Base-by-base conservation (phyloP, 495 filamentous ascomycete genomes). In the Podospora bellae-mahoneyi region DNA sequence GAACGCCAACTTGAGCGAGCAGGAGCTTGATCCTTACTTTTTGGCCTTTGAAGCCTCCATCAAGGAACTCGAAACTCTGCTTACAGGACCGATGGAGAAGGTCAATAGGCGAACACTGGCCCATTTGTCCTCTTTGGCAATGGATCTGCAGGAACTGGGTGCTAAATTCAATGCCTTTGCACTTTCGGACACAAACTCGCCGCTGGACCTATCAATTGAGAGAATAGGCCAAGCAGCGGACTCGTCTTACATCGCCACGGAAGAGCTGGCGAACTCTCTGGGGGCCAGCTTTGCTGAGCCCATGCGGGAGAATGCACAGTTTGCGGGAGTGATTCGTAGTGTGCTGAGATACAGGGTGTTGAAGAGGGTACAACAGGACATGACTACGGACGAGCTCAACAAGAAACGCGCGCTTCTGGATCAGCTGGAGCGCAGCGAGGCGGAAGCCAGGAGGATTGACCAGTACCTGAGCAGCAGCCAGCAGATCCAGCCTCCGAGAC, bases 121-220 rank as follows among this genome's bases (percentile, higher is more conserved):
- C 53, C 95, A 98, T 72, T 76, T 97, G 2, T 90, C 91, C 15
- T 86, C 89, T 2, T 79, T 97, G 58, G 91, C 90, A n/a, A 85
- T 92, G 1, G 95, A 98, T 74, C 85, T 98, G 54, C 91, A 92
- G 68, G 95, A 99, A 72, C 84, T 99, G 3, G 95, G 95, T 30
- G 94, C 93, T 18, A 84, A 92, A 30, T 97, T 94, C 77, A 99
- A 99, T 73, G 96, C 91, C n/a, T 98, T 98, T 77, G 95, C 95
- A 0, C 82, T 99, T 0, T 96, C 93, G 0, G 96, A 99, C 78
- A 91, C 91, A 66, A 92, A 91, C 3, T 87, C 90, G 3, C 91
- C 91, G 2, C 89, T 99, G 4, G 91, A 92, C n/a, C 88, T 93
- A 4, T 94, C 95, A 3, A 97, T 98, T 68, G 95, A 99, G 78